Evolutionary conservation across 768 basidiomycete genomes (phyloP), one percentile per base, ranked within the genome.

Genomic region (Leccinum subgranulosum): DNA sequence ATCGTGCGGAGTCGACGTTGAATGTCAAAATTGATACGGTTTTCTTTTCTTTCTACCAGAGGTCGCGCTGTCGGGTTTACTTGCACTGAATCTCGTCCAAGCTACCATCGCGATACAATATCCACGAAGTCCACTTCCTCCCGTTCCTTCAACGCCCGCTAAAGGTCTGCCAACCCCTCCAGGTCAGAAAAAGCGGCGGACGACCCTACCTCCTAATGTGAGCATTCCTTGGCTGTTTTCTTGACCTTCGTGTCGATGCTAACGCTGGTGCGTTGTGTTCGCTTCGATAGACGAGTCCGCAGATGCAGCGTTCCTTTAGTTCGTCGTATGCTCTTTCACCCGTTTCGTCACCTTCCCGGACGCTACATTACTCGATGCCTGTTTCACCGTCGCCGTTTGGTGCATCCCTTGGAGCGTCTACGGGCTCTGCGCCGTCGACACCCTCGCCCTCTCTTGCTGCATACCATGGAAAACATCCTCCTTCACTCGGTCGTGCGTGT

Each of bases 321-420:
- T 63, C 72, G 48, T 69, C 70, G 63, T 69, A 74, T 55, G 63
- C 64, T 49, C 39, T 56, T 33, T 72, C 71, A 54, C 71, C 67
- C 23, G 60, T 55, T 14, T 75, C 70, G 56, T 72, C 72, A 1
- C 73, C 66, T 28, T 72, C 72, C 23, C 72, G 68, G 23, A 75
- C 70, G 39, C 50, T 72, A 55, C 64, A 69, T 3, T 73, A 73
- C 56, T 66, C 72, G 25, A 69, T 72, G 60, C 72, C 72, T 15
- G 76, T 74, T 23, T 75, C 76, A 2, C 69, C 76, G 0, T 74
- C 77, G n/a, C 73, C 77, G 0, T 62, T 76, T 58, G 58, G 74
- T 53, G 51, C 51, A 59, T 79, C 75, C 49, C 66, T 73, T 6
- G 72, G 66, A 4, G 69, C 69, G 2, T 68, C 70, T 1, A 60